Evolutionary conservation across 2,329 filamentous ascomycete genomes (phyloP).

Genomic region (Penicillium sp.): DNA sequence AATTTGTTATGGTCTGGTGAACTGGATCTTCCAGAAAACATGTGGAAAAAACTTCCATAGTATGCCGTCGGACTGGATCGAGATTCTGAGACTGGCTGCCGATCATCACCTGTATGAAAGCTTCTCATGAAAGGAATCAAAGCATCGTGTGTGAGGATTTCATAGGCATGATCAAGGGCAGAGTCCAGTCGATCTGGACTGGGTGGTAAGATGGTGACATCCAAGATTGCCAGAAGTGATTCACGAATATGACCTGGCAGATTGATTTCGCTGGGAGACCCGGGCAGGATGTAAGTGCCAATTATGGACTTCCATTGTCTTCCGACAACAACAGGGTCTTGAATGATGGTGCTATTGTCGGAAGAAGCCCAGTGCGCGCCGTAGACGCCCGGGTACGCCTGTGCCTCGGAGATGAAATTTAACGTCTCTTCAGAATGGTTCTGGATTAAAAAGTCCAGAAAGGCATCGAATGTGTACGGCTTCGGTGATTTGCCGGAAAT

Average conservation of each 20-base stretch:
- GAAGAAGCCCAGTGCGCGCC: not conserved
- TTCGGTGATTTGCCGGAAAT: not conserved
- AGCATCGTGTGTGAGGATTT: conserved; percentile 1
- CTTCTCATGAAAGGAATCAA: conserved; percentile 4
- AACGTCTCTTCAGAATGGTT: conserved; percentile 3
- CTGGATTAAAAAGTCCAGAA: not conserved
- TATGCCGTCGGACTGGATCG: not conserved
- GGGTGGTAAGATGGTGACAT: not conserved
- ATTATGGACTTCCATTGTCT: conserved; percentile 1
- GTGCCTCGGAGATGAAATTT: conserved; percentile 1
- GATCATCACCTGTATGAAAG: not conserved
- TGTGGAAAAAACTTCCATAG: not conserved
- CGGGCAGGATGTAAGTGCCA: conserved; percentile 1
- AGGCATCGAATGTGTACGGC: conserved; percentile 2
- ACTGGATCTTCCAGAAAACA: not conserved
- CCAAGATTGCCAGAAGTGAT: not conserved
- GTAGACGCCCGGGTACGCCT: not conserved
- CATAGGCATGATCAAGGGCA: conserved; percentile 4
- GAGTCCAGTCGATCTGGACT: conserved; percentile 2
- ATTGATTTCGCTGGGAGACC: conserved; percentile 3
- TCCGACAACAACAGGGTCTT: not conserved
- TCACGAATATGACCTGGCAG: conserved; percentile 1
- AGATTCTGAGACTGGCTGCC: not conserved
- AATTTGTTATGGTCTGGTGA: not conserved
- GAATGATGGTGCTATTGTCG: not conserved